Percentiles rank a stretch among this genome's conserved stretches.
Conservation (phyloP, 2,329 filamentous ascomycete species). For the Scedosporium dehoogii region DNA sequence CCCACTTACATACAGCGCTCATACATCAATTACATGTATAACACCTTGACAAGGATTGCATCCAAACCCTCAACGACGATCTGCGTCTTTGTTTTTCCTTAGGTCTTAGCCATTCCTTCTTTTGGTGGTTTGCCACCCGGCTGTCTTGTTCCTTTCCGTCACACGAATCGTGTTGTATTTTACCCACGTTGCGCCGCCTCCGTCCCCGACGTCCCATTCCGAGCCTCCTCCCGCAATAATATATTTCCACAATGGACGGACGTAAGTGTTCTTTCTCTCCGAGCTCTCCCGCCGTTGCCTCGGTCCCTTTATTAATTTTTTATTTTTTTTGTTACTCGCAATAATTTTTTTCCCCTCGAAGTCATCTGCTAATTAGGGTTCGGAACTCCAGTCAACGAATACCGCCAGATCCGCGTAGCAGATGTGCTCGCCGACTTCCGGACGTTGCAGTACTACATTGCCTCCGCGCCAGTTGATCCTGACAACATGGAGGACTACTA, state of each 20-base stretch:
- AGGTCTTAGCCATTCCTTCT: background rate
- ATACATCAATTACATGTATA: background rate
- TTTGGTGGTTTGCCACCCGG: background rate
- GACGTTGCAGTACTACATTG: constrained; percentile 52
- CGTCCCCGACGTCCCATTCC: background rate
- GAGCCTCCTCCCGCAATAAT: background rate
- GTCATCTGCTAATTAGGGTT: too few species aligned
- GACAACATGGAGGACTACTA: constrained; percentile 47
- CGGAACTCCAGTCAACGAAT: constrained; percentile 43
- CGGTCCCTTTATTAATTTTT: too few species aligned
- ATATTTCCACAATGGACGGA: constrained; percentile 2
- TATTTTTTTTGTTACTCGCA: too few species aligned
- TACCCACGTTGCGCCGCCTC: background rate
- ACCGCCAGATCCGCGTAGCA: constrained; percentile 48
- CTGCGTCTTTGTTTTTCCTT: background rate
- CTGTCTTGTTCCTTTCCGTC: background rate
- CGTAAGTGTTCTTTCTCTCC: background rate
- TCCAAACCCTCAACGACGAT: background rate
- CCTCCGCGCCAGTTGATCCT: constrained; percentile 45
- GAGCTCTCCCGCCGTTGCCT: background rate
- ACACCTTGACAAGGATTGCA: background rate
- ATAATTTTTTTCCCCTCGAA: too few species aligned
- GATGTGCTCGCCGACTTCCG: constrained; percentile 53
- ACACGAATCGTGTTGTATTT: background rate
- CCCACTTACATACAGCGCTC: background rate